phyloP scores from a whole-genome alignment of 768 basidiomycete species.

The Mycena sanguinolenta region DNA sequence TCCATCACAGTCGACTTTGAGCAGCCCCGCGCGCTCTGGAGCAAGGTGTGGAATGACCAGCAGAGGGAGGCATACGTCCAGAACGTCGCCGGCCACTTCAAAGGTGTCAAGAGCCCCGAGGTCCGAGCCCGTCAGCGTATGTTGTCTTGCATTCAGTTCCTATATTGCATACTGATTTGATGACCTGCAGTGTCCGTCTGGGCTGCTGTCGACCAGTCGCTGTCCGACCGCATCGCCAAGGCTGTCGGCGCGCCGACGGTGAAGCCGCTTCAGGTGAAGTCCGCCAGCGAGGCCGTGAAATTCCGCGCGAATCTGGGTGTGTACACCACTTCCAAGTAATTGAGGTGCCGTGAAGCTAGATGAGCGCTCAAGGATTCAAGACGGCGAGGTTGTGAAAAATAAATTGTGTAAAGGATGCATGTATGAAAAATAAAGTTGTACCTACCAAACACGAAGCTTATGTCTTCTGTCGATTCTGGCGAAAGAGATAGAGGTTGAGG shows the following conservation, averaged over 20 bases:
- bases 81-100: slow-evolving; percentile 77
- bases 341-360: background rate
- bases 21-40: slow-evolving; percentile 81
- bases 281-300: slow-evolving; percentile 68
- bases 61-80: slow-evolving; percentile 72
- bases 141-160: slow-evolving; percentile 42
- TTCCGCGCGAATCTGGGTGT: slow-evolving; percentile 61
- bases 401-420: background rate
- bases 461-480: no score
- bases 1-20: slow-evolving; percentile 79
- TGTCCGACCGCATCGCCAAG: slow-evolving; percentile 84
- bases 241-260: slow-evolving; percentile 73
- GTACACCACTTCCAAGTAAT: slow-evolving; percentile 13
- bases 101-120: slow-evolving; percentile 68
- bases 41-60: slow-evolving; percentile 74
- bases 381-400: slow-evolving; percentile 1
- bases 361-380: slow-evolving; percentile 15
- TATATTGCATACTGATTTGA: background rate
- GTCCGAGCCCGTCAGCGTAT: slow-evolving; percentile 77
- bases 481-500: no score
- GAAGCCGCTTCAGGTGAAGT: slow-evolving; percentile 71
- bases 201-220: slow-evolving; percentile 80
- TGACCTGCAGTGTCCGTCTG: slow-evolving; percentile 74
- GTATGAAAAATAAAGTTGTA: slow-evolving; percentile 17
- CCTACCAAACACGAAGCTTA: no score